Evolutionary conservation across 2,329 filamentous ascomycete species (phyloP), one percentile per base, ranked within the genome.

Genomic region (Aspergillus neotritici): DNA sequence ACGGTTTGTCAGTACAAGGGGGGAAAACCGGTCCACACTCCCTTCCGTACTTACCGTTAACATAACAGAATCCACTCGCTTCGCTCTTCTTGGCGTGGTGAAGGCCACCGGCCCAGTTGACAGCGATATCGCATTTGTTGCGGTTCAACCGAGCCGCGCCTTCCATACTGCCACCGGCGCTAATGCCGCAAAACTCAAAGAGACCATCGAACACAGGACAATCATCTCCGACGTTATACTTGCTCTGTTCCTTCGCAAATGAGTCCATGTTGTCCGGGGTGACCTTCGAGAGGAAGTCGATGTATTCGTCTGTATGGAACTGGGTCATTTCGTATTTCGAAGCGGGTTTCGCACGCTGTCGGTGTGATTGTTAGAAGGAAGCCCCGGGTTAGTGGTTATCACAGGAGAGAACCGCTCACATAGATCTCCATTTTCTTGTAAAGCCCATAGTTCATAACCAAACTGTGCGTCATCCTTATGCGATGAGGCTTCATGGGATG

Each of bases 191-290:
- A 61, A 84, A 85, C 58, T 85, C 81, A 50, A 84, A 85, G 12
- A 85, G 69, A 12, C 82, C 82, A 53, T 85, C 82, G 48, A 85
- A 85, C 0, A 85, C 82, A 1, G 82, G 82, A 54, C 74, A 77
- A 51, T 77, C 74, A 43, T 77, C 82, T 41, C 81, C 81, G 43
- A 84, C 80, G 48, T 84, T 84, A 67, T 83, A 85, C 53, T 75
- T 80, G 79, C 87, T 84, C 65, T 97, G 90, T 65, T 98, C 93
- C 57, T 90, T 86, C 55, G 84, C 79, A 62, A 88, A 97, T 52
- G 79, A 80, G 56, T 98, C 94, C 87, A 97, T 97, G 64, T 98
- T 98, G 71, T 98, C 93, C 1, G 93, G 94, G 0, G 93, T 97
- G 43, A 98, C 93, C 58, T 94, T 94, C 49, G 80, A 79, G 34